phyloP scores from a whole-genome alignment of 2,329 filamentous ascomycete genomes.

The Tolypocladium endophyticum region DNA sequence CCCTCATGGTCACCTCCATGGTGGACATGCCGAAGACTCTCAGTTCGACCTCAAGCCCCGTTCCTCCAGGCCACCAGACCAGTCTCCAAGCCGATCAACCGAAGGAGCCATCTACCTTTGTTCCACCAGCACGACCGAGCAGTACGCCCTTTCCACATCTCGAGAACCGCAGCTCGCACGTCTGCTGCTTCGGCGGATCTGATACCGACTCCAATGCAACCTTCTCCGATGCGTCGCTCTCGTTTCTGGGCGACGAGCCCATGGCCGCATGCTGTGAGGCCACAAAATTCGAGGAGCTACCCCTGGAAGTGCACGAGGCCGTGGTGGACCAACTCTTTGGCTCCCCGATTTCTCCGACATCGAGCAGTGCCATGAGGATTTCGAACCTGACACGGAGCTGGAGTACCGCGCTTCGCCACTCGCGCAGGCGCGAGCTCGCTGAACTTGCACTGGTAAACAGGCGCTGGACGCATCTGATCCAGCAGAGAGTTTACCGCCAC shows the following conservation, averaged over 20 bases:
- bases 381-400: conserved; percentile 46
- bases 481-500: conserved; percentile 63
- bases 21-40: conserved; percentile 20
- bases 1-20: conserved; percentile 26
- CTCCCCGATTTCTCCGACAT: conserved; percentile 51
- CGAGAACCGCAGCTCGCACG: conserved; percentile 29
- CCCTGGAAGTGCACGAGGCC: conserved; percentile 61
- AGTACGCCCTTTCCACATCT: conserved; percentile 50
- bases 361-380: conserved; percentile 43
- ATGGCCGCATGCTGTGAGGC: conserved; percentile 9
- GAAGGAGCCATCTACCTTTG: conserved; percentile 25
- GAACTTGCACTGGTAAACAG: conserved; percentile 51
- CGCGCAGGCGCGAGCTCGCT: conserved; percentile 55
- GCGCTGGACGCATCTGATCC: conserved; percentile 57
- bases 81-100: conserved; percentile 39
- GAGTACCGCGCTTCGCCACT: conserved; percentile 56
- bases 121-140: conserved; percentile 36
- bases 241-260: conserved; percentile 9
- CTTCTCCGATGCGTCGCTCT: conserved; percentile 4
- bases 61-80: conserved; percentile 41
- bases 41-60: conserved; percentile 39
- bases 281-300: conserved; percentile 40
- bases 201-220: conserved; percentile 9
- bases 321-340: conserved; percentile 64
- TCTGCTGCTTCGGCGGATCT: conserved; percentile 15